Percentiles rank a stretch among this genome's conserved stretches.
These are phyloP conservation scores for Trichoderma atrobrunneum DNA, from an alignment of 2,329 filamentous ascomycete genomes.

Conservation along the genomic window DNA sequence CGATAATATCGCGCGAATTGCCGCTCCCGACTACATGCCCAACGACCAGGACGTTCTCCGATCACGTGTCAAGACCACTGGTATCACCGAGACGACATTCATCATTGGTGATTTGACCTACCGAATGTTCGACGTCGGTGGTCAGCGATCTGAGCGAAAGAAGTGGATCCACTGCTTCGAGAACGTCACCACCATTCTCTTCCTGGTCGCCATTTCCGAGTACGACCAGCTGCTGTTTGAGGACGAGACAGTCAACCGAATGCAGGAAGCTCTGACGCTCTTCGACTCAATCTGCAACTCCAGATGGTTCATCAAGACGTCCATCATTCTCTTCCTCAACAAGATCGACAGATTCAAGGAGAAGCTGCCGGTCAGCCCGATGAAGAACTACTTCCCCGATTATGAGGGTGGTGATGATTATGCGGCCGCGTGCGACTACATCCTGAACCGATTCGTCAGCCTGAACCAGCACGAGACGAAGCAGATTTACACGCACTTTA, in stretches of 20 bases:
- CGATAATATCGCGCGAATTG: conserved; percentile 88
- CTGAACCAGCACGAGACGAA: conserved; percentile 99
- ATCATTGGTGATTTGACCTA: conserved; percentile 93
- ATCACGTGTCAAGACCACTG: conserved; percentile 95
- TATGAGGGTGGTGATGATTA: conserved; percentile 97
- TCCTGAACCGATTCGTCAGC: conserved; percentile 96
- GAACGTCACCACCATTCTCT: conserved; percentile 94
- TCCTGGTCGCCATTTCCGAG: conserved; percentile 94
- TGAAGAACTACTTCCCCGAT: conserved; percentile 86
- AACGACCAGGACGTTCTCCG: conserved; percentile 93
- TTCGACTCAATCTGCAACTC: conserved; percentile 89
- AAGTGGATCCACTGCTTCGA: conserved; percentile 99
- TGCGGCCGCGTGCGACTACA: conserved; percentile 94
- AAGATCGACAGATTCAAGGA: conserved; percentile 89
- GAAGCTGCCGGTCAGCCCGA: conserved; percentile 77
- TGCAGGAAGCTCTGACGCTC: conserved; percentile 83
- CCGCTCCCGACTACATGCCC: conserved; percentile 86
- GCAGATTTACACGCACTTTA: conserved; percentile 99
- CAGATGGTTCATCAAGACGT: conserved; percentile 86
- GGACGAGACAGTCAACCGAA: conserved; percentile 93
- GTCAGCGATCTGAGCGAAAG: conserved; percentile 93
- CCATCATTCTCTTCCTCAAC: conserved; percentile 85
- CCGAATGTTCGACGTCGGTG: conserved; percentile 96
- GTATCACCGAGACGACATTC: conserved; percentile 95
- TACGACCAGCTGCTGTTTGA: conserved; percentile 96